Evolutionary conservation across 257 asterid genomes (phyloP).

Genomic region (Penstemon eatonii): DNA sequence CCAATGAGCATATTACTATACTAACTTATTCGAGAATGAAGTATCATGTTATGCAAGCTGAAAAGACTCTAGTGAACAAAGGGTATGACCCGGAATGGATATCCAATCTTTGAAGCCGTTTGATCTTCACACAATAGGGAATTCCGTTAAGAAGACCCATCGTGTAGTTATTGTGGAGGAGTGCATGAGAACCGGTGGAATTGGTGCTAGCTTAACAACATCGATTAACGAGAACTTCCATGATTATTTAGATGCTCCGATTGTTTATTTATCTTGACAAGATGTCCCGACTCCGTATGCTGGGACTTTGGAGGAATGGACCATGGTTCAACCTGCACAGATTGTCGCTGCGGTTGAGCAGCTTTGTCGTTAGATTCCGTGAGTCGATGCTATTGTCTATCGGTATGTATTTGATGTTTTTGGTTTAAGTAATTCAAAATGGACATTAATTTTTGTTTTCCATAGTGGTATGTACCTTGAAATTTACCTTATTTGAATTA

Average conservation of each 20-base stretch:
- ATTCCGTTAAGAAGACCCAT: conserved; percentile 57
- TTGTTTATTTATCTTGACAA: conserved; percentile 54
- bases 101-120: conserved; percentile 60
- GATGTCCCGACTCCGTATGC: conserved; percentile 63
- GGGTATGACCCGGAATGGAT: conserved; percentile 61
- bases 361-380: conserved; percentile 35
- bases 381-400: neutral
- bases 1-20: conserved; percentile 48
- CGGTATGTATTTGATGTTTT: neutral
- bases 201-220: conserved; percentile 58
- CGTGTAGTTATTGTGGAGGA: conserved; percentile 58
- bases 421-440: conserved; percentile 4
- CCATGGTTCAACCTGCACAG: conserved; percentile 57
- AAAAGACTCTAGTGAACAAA: conserved; percentile 52
- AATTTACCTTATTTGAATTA: conserved; percentile 9
- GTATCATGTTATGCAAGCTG: conserved; percentile 65
- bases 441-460: neutral
- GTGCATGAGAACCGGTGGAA: conserved; percentile 62
- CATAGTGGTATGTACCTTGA: neutral
- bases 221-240: conserved; percentile 55
- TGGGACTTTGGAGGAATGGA: conserved; percentile 53
- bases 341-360: conserved; percentile 57
- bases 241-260: conserved; percentile 53
- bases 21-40: conserved; percentile 58
- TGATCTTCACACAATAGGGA: conserved; percentile 53